phyloP scores from a whole-genome alignment of 768 basidiomycete species.

The Pleurotus eryngii region DNA sequence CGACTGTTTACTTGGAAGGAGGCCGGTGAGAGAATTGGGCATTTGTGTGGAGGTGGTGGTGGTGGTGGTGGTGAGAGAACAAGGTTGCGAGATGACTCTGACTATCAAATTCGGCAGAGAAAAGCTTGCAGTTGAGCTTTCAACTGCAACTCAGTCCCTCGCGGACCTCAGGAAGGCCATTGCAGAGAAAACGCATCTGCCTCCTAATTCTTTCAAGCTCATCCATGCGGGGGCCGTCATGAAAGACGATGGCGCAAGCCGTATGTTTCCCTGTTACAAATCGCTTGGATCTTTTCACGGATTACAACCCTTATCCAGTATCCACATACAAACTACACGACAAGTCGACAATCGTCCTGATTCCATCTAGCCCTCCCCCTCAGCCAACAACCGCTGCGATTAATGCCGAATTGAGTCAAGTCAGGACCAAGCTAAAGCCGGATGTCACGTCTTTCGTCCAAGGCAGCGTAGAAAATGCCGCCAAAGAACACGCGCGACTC shows the following conservation, averaged over 20 bases:
- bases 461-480: conserved; percentile 18
- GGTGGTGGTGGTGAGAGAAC: conserved; percentile 8
- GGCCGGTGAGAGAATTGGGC: conserved; percentile 30
- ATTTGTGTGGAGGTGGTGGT: conserved; percentile 6
- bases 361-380: conserved; percentile 42
- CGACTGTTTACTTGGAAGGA: conserved; percentile 38
- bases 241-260: conserved; percentile 71
- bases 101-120: conserved; percentile 45
- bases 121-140: conserved; percentile 11
- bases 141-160: conserved; percentile 7
- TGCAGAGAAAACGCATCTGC: conserved; percentile 73
- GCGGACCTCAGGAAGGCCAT: conserved; percentile 36
- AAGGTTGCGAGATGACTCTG: conserved; percentile 32
- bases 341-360: conserved; percentile 67
- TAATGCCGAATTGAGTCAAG: conserved; percentile 43
- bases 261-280: conserved; percentile 32
- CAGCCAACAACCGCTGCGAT: conserved; percentile 51
- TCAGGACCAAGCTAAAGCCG: conserved; percentile 53
- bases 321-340: conserved; percentile 71
- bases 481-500: conserved; percentile 52
- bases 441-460: conserved; percentile 55
- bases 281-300: neutral
- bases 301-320: conserved; percentile 35
- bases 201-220: conserved; percentile 72
- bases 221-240: conserved; percentile 90